Evolutionary conservation across 768 basidiomycete genomes (phyloP), one percentile per base, ranked within the genome.

Genomic region (Exsudoporus frostii): DNA sequence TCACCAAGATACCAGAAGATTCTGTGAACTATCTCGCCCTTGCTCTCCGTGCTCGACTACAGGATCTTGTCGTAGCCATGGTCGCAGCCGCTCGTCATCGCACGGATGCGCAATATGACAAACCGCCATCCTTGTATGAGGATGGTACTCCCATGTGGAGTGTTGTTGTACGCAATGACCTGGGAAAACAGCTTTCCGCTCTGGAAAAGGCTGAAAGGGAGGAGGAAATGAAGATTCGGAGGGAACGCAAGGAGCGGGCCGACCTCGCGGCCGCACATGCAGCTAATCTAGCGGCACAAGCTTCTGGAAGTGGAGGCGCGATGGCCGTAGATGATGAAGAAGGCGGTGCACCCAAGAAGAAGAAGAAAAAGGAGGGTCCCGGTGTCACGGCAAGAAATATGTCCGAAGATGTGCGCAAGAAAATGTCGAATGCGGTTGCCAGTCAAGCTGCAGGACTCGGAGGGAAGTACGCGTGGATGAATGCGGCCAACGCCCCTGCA

Each of bases 381-480:
- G 88, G 90, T 11, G 87, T 91, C 11, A 89, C 88, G 0, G 90
- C 91, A 50, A 76, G 88, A 51, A 93, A 92, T 65, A 91, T 95
- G 89, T 87, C 85, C 6, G 92, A 93, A 69, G 92, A 94, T 61
- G 88, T 92, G 61, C 76, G 86, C 59, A 95, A 95, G 78, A 92
- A 91, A 67, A 85, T 94, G 85, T 88, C 87, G 32, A 92, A 96
- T 67, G 88, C 88, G 22, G 88, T 90, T 7, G 92, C 92, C 22
- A 87, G 85, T 58, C 90, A 91, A 65, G 90, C 90, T 6, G 90
- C 91, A n/a, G 92, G 92, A 0, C 65, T 91, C 20, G 83, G 85
- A 1, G 84, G 87, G 20, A 87, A 86, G 69, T 95, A 93, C 62
- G 78, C 88, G 15, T 95, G 92, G 92, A 91, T 94, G 90, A 91